Evolutionary conservation across 75 land plant species (phyloP).

Genomic region (Pinus albicaulis): DNA sequence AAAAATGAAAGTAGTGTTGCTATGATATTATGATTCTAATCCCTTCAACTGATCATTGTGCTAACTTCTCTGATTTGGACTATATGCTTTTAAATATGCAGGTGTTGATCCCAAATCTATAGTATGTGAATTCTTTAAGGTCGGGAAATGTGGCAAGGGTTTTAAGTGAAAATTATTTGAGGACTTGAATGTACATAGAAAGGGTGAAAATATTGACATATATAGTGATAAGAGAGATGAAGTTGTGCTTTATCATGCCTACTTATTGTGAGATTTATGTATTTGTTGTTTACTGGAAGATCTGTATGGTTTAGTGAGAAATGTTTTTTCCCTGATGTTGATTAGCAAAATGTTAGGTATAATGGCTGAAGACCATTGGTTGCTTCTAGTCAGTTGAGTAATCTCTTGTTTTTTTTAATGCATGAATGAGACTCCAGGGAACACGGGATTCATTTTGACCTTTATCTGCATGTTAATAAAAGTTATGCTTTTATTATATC

Average conservation of each 20-base stretch:
- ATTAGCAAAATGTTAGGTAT: too few relatives aligned
- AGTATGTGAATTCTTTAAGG: constrained; percentile 90
- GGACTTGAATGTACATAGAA: constrained; percentile 94
- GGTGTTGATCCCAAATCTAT: constrained; percentile 99
- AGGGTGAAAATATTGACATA: constrained; percentile 99
- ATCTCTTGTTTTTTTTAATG: background rate
- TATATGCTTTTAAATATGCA: constrained; percentile 15
- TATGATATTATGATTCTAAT: background rate
- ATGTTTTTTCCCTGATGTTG: too few relatives aligned
- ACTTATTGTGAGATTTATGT: background rate
- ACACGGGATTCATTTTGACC: background rate
- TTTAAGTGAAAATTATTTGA: constrained; percentile 99
- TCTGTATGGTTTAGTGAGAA: too few relatives aligned
- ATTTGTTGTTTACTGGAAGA: too few relatives aligned
- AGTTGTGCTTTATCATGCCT: constrained; percentile 22
- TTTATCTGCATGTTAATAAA: background rate
- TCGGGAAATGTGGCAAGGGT: constrained; percentile 93
- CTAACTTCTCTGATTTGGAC: background rate
- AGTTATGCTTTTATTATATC: background rate
- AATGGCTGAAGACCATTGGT: too few relatives aligned
- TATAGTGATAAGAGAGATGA: constrained; percentile 95
- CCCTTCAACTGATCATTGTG: background rate
- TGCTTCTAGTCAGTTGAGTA: too few relatives aligned
- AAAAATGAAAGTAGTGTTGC: too few relatives aligned
- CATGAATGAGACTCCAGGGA: background rate